Base-by-base conservation (phyloP, 2,329 filamentous ascomycete genomes). In the Trichoderma koningii region DNA sequence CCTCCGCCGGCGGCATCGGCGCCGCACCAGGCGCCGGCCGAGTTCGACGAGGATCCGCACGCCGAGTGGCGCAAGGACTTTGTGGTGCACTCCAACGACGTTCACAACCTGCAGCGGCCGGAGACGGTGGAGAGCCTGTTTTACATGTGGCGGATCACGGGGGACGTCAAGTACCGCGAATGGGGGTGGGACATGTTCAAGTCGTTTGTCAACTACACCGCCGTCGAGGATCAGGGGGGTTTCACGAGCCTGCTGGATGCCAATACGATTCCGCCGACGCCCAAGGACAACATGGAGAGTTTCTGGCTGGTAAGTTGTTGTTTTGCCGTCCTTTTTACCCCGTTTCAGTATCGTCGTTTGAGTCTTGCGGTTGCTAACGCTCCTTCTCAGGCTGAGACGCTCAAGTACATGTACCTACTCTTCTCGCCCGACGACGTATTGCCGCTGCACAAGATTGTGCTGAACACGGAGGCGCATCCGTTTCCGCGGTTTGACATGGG, bases 111-210 rank as follows among this genome's bases (percentile, higher is more conserved):
- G 41, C 95, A 98, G 78, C 87, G 95, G 38, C 95, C 95, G 0
- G 95, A 99, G 80, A 97, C 95, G 0, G 89, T 97, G n/a, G 95
- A 99, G 80, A 93, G 89, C 66, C 80, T 99, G 67, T 93, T 99
- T 73, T 97, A 98, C 80, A 96, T 99, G 93, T 99, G 94, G 90
- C 89, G 95, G 68, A 96, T 99, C 76, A 99, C 95, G 0, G 92
- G 91, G 28, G 93, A 99, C 68, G 82, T 86, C 45, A 89, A 87
- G 69, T 99, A 99, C 77, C 87, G 95, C 28, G 88, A 97, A 72
- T 98, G 94, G 94, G 95, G 95, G 15, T 99, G 95, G 95, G 89
- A 97, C 71, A 98, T 99, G 89, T 99, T 99, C 80, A 88, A 92
- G 75, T 88, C 89, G 0, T 99, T 99, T 75, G 83, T 94, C 77